These are phyloP conservation scores for Symmetrospora coprosmae DNA, from an alignment of 768 basidiomycete species.

Conservation along the genomic window DNA sequence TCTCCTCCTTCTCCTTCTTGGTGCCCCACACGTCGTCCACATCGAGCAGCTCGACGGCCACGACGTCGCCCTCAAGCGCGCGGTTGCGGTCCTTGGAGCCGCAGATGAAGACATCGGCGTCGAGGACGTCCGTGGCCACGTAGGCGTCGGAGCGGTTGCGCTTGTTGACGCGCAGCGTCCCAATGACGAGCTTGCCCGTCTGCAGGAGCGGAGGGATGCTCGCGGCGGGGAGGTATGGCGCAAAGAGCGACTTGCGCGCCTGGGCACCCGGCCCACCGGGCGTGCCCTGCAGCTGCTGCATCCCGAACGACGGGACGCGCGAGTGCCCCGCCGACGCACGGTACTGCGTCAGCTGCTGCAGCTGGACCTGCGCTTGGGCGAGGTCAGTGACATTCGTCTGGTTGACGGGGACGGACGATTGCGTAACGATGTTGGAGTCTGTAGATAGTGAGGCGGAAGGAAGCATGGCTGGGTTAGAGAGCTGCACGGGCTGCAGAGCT, in stretches of 20 bases:
- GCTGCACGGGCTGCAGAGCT: background rate
- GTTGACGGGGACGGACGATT: slow-evolving; percentile 3
- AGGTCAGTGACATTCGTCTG: slow-evolving; percentile 49
- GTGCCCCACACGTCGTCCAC: slow-evolving; percentile 91
- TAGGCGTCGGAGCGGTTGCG: slow-evolving; percentile 72
- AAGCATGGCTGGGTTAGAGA: background rate
- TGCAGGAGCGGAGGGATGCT: slow-evolving; percentile 89
- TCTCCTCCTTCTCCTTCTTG: slow-evolving; percentile 99
- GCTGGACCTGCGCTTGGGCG: slow-evolving; percentile 89
- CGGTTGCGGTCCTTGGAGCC: slow-evolving; percentile 98
- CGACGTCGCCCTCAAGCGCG: slow-evolving; percentile 93
- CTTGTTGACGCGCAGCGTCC: slow-evolving; percentile 58
- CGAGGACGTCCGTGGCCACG: slow-evolving; percentile 91
- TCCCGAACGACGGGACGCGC: slow-evolving; percentile 31
- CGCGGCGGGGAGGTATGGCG: slow-evolving; percentile 89
- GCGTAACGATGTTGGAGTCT: slow-evolving; percentile 18
- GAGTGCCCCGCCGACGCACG: slow-evolving; percentile 33
- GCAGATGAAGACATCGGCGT: slow-evolving; percentile 83
- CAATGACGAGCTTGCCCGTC: slow-evolving; percentile 93
- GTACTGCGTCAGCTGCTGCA: slow-evolving; percentile 91
- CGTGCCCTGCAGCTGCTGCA: slow-evolving; percentile 58
- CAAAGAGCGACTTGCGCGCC: slow-evolving; percentile 94
- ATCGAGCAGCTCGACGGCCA: slow-evolving; percentile 91
- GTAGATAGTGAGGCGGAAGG: background rate
- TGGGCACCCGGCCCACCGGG: slow-evolving; percentile 67